Base-by-base conservation (phyloP, 495 filamentous ascomycete species). In the Podospora didyma region DNA sequence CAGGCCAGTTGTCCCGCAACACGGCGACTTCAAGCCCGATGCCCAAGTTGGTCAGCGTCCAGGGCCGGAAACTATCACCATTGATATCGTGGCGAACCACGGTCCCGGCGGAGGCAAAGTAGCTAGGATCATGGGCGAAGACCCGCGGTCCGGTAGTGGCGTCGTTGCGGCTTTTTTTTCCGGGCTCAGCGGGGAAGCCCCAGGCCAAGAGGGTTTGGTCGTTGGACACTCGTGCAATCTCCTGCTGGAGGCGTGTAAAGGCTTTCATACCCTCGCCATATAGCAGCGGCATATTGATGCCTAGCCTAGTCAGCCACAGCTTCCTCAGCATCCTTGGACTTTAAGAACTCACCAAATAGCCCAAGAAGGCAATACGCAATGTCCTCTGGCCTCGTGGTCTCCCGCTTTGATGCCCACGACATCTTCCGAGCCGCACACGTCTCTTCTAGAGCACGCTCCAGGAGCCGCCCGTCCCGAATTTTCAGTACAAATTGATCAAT, bases 341-440 rank as follows among this genome's bases (percentile, higher is more conserved):
- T n/a, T n/a, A 31, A 31, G 26, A 31, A 28, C 7, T 60, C 45
- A 9, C 46, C 53, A 4, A 64, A 59, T 7, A 62, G 49, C 4
- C 62, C 62, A 14, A 64, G 20, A 12, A 64, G 23, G 10, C 42
- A 62, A 26, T 65, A 65, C 0, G 59, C 59, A 16, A 28, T 20
- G 7, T 65, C 56, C 31, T 65, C 62, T 1, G 46, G 14, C 0
- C 59, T 31, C 1, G 31, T 62, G 0, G 59, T 57, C 24, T 55
- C 10, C 19, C 62, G 26, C 14, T 22, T 19, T 0, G 62, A 17
- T 9, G 52, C 59, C 62, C 59, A 65, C 0, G 51, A 56, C 55
- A 62, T 65, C 7, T 37, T 34, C 26, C 46, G 22, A 7, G 51
- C 57, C 3, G 50, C 46, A 28, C 39, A 17, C 9, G 31, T 14